Evolutionary conservation across 331 rosid genomes (phyloP).

Genomic region (Pyracantha coccinea): DNA sequence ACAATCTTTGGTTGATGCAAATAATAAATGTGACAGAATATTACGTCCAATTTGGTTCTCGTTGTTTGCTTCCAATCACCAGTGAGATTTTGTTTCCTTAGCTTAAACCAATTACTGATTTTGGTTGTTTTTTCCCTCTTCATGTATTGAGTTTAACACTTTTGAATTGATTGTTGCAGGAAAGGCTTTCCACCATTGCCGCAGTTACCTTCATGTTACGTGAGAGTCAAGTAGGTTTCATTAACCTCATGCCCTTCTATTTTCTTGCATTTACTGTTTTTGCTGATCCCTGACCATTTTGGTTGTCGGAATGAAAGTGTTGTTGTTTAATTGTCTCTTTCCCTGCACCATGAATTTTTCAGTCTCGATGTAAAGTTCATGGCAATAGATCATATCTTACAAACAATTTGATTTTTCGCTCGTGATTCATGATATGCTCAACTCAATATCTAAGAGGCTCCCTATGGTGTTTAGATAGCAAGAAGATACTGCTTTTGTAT

Average conservation of each 20-base stretch:
- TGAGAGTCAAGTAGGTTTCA: slow-evolving; percentile 51
- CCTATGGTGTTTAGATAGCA: no score
- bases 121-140: background rate
- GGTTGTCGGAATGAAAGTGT: no score
- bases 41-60: slow-evolving; percentile 46
- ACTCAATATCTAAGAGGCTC: background rate
- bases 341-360: background rate
- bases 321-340: no score
- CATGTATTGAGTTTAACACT: slow-evolving; percentile 7
- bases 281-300: background rate
- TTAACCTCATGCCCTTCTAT: background rate
- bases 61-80: slow-evolving; percentile 43
- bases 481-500: background rate
- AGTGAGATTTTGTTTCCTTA: slow-evolving; percentile 27
- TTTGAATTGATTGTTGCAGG: slow-evolving; percentile 28
- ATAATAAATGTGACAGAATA: slow-evolving; percentile 3
- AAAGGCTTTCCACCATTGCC: slow-evolving; percentile 36
- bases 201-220: slow-evolving; percentile 39
- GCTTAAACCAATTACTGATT: background rate
- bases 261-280: background rate
- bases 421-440: background rate
- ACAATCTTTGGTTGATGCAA: slow-evolving; percentile 4
- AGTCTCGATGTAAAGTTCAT: background rate
- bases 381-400: background rate
- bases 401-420: background rate